phyloP scores from a whole-genome alignment of 805 yeast species.

The Geotrichum ghanense region DNA sequence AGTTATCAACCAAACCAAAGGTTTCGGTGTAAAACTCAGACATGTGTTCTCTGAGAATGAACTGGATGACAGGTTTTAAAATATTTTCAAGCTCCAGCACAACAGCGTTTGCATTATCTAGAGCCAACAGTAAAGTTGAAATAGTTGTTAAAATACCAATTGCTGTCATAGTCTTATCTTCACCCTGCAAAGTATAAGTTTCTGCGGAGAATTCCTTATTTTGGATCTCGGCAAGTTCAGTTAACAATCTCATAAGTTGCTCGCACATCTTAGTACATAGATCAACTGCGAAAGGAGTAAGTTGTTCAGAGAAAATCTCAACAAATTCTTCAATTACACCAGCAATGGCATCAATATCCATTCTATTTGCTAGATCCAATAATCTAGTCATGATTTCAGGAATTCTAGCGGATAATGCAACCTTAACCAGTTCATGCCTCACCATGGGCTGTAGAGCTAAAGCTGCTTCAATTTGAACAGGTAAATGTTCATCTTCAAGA shows the following conservation, averaged over 20 bases:
- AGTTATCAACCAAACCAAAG: conserved; percentile 63
- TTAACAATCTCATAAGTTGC: conserved; percentile 62
- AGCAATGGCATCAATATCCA: conserved; percentile 79
- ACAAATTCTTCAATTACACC: conserved; percentile 94
- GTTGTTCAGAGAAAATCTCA: conserved; percentile 73
- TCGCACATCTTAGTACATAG: conserved; percentile 43
- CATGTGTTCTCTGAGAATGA: conserved; percentile 52
- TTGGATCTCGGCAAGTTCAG: conserved; percentile 48
- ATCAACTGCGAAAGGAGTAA: conserved; percentile 84
- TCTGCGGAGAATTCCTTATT: conserved; percentile 30
- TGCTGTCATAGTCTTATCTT: conserved; percentile 75
- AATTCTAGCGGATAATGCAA: conserved; percentile 54
- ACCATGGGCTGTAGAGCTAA: conserved; percentile 75
- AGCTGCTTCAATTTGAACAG: conserved; percentile 77
- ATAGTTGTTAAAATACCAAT: conserved; percentile 72
- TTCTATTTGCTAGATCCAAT: conserved; percentile 59
- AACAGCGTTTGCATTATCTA: conserved; percentile 67
- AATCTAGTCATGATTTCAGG: conserved; percentile 75
- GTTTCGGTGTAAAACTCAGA: conserved; percentile 68
- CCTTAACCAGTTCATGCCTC: conserved; percentile 51
- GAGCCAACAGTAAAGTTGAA: conserved; percentile 67
- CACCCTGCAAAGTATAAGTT: conserved; percentile 30
- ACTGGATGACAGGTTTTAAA: conserved; percentile 56
- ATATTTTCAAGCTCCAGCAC: conserved; percentile 54
- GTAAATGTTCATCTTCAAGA: conserved; percentile 43